Evolutionary conservation across 2,329 filamentous ascomycete species (phyloP).

Genomic region (Cladosporium velox): DNA sequence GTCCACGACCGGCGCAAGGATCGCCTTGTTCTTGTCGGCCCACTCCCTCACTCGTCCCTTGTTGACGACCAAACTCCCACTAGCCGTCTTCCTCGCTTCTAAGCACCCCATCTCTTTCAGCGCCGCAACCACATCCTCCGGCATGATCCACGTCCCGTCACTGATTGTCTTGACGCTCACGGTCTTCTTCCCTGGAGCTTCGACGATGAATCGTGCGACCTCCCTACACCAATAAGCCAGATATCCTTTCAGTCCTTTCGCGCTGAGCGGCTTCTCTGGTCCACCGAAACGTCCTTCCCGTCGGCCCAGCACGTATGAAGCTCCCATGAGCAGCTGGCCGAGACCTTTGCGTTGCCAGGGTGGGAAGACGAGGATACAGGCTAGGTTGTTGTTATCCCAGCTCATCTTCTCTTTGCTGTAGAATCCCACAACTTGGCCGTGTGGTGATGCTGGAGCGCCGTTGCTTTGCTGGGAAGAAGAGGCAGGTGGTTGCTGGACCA

Average conservation of each 20-base stretch:
- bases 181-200: constrained; percentile 48
- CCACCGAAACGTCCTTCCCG: constrained; percentile 83
- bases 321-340: constrained; percentile 84
- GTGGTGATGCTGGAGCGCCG: constrained; percentile 24
- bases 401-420: constrained; percentile 99
- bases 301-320: constrained; percentile 87
- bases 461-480: constrained; percentile 20
- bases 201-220: constrained; percentile 68
- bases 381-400: constrained; percentile 97
- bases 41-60: constrained; percentile 66
- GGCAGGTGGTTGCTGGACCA: constrained; percentile 66
- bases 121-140: constrained; percentile 78
- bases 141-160: constrained; percentile 76
- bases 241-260: constrained; percentile 81
- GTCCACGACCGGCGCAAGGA: constrained; percentile 67
- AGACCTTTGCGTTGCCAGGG: constrained; percentile 92
- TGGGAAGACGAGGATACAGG: constrained; percentile 93
- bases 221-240: constrained; percentile 83
- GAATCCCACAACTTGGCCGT: constrained; percentile 77
- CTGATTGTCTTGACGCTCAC: constrained; percentile 73
- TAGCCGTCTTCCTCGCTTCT: constrained; percentile 55
- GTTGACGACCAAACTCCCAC: constrained; percentile 55
- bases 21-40: constrained; percentile 63
- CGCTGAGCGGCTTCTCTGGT: constrained; percentile 89
- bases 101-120: constrained; percentile 78